Percentiles rank a stretch among this genome's conserved stretches.
These are phyloP conservation scores for Coccomyxa subellipsoidea DNA, from an alignment of 163 green algal species.

Conservation along the genomic window DNA sequence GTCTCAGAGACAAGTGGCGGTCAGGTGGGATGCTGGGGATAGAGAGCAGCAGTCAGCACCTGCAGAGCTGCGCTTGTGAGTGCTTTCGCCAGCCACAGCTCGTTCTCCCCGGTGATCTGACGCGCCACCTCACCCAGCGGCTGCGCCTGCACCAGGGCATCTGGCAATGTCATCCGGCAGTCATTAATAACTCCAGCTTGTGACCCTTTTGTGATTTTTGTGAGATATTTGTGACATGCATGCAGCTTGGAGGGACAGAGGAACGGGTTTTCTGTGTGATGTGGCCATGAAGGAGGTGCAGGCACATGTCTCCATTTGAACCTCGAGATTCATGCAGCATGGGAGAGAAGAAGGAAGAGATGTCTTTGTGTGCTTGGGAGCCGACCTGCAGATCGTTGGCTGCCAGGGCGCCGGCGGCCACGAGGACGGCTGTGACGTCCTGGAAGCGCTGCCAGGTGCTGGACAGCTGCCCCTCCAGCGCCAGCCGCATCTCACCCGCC, in stretches of 20 bases:
- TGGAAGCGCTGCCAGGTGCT: slow-evolving; percentile 50
- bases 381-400: slow-evolving; percentile 27
- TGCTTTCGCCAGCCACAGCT: slow-evolving; percentile 89
- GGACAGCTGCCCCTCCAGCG: slow-evolving; percentile 25
- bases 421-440: slow-evolving; percentile 36
- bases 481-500: slow-evolving; percentile 30
- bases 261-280: too few species aligned
- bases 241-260: too few species aligned
- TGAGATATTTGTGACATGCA: too few species aligned
- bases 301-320: too few species aligned
- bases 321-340: neutral
- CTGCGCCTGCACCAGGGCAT: neutral
- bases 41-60: slow-evolving; percentile 2
- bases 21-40: neutral
- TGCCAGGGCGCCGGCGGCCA: slow-evolving; percentile 40
- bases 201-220: too few species aligned
- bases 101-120: slow-evolving; percentile 70
- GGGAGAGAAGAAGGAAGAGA: neutral
- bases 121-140: slow-evolving; percentile 53
- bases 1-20: too few species aligned
- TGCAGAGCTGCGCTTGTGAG: slow-evolving; percentile 63
- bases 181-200: too few species aligned
- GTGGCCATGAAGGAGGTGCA: too few species aligned
- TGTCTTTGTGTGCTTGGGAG: too few species aligned
- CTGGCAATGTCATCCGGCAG: too few species aligned